A percentile compares a stretch with the other conserved stretches of the same genome.
These are phyloP conservation scores for Sphaerulina vaccinii DNA, from an alignment of 2,329 filamentous ascomycete species.

Conservation along the genomic window DNA sequence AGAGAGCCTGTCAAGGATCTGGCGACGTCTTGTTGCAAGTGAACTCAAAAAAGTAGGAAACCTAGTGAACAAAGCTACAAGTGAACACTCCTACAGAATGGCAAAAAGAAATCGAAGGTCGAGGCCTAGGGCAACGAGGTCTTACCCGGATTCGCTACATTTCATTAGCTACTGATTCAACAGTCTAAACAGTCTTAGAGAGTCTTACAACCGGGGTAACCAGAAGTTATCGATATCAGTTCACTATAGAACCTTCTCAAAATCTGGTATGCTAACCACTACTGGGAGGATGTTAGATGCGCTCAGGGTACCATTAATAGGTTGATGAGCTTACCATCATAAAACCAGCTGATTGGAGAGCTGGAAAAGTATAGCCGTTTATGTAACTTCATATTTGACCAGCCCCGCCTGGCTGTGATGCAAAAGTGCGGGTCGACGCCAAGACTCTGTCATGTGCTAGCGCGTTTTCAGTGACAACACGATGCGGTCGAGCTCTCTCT, in stretches of 20 bases:
- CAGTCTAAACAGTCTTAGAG: too few species aligned
- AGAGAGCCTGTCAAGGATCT: too few species aligned
- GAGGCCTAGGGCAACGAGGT: neutral
- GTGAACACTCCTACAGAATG: too few species aligned
- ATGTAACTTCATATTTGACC: neutral
- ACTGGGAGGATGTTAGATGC: constrained; percentile 14
- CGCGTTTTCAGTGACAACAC: neutral
- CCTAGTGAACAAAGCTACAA: neutral
- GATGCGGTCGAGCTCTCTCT: neutral
- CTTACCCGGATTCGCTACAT: neutral
- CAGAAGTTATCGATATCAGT: constrained; percentile 54
- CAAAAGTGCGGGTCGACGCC: too few species aligned
- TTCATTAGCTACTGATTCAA: too few species aligned
- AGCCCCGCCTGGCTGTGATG: neutral
- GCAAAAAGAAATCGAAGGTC: neutral
- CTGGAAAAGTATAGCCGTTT: neutral
- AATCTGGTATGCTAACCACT: constrained; percentile 30
- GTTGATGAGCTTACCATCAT: neutral
- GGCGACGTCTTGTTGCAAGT: too few species aligned
- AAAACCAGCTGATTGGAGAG: neutral
- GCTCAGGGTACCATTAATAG: neutral
- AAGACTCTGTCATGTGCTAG: neutral
- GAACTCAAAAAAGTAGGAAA: too few species aligned
- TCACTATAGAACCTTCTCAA: constrained; percentile 14
- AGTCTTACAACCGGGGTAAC: constrained; percentile 52